phyloP scores from a whole-genome alignment of 169 alveolate species.

The Condylostoma magnum region DNA sequence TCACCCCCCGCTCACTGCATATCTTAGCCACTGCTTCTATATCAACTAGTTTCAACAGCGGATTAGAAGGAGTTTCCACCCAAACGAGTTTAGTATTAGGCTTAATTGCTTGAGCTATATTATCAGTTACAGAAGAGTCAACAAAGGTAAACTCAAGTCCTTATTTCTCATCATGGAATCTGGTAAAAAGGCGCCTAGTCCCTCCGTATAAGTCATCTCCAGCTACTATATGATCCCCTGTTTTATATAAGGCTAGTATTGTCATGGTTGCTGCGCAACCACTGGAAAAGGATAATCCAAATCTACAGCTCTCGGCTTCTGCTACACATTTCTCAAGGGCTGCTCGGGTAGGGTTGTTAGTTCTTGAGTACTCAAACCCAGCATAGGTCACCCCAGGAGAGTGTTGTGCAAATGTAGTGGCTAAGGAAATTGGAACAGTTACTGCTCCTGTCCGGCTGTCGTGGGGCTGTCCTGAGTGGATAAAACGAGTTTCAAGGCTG shows the following conservation, averaged over 20 bases:
- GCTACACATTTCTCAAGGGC: conserved; percentile 75
- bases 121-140: conserved; percentile 57
- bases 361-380: conserved; percentile 31
- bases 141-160: conserved; percentile 57
- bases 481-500: conserved; percentile 21
- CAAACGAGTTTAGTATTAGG: conserved; percentile 73
- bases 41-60: conserved; percentile 77
- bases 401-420: conserved; percentile 31
- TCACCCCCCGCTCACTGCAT: conserved; percentile 42
- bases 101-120: conserved; percentile 46
- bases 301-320: conserved; percentile 61
- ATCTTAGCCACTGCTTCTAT: conserved; percentile 57
- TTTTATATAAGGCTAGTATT: conserved; percentile 31
- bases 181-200: conserved; percentile 67
- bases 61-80: conserved; percentile 89
- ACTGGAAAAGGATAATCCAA: conserved; percentile 34
- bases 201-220: conserved; percentile 88
- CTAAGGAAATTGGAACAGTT: conserved; percentile 13
- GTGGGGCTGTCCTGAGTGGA: conserved; percentile 35
- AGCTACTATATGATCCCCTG: conserved; percentile 62
- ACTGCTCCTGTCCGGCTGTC: conserved; percentile 33
- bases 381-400: conserved; percentile 21
- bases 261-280: conserved; percentile 67
- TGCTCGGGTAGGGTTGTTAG: conserved; percentile 69
- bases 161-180: conserved; percentile 33